Conservation (phyloP, 805 yeast genomes). For the Saturnispora mendoncae region DNA sequence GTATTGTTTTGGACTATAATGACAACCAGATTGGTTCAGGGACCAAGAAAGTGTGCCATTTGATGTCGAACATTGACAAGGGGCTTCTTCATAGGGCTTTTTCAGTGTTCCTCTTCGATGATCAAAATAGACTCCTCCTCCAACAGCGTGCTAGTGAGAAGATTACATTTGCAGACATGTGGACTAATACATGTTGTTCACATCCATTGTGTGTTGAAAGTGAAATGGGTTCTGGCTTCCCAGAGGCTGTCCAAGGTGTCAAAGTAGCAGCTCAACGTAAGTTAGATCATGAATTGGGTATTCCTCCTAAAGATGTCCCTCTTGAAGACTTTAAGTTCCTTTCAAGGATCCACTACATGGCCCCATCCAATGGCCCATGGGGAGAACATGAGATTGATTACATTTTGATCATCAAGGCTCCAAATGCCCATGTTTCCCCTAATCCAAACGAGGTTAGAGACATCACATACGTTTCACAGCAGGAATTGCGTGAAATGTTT, state of each 20-base stretch:
- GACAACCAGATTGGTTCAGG: slow-evolving; percentile 90
- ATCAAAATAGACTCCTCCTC: slow-evolving; percentile 62
- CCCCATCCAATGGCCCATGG: slow-evolving; percentile 75
- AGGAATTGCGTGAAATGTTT: slow-evolving; percentile 70
- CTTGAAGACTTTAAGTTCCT: slow-evolving; percentile 65
- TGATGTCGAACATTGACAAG: slow-evolving; percentile 75
- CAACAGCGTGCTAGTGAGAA: slow-evolving; percentile 97
- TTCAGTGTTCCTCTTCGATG: slow-evolving; percentile 86
- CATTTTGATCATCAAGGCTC: slow-evolving; percentile 67
- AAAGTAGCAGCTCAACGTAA: slow-evolving; percentile 87
- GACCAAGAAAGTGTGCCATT: slow-evolving; percentile 81
- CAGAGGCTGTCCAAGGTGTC: slow-evolving; percentile 64
- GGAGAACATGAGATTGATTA: slow-evolving; percentile 98
- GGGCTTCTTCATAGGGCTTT: slow-evolving; percentile 94
- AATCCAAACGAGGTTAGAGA: slow-evolving; percentile 85
- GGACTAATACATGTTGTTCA: slow-evolving; percentile 99
- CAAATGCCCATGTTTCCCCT: slow-evolving; percentile 35
- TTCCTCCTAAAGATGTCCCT: slow-evolving; percentile 47
- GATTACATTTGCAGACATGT: slow-evolving; percentile 91
- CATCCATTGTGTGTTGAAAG: slow-evolving; percentile 83
- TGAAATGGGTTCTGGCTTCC: slow-evolving; percentile 64
- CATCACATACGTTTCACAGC: slow-evolving; percentile 58
- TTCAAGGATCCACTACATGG: slow-evolving; percentile 91
- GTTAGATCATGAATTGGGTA: slow-evolving; percentile 89
- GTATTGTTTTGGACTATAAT: slow-evolving; percentile 84